Conservation (phyloP, 2,329 filamentous ascomycete species). For the Alternaria metachromatica region DNA sequence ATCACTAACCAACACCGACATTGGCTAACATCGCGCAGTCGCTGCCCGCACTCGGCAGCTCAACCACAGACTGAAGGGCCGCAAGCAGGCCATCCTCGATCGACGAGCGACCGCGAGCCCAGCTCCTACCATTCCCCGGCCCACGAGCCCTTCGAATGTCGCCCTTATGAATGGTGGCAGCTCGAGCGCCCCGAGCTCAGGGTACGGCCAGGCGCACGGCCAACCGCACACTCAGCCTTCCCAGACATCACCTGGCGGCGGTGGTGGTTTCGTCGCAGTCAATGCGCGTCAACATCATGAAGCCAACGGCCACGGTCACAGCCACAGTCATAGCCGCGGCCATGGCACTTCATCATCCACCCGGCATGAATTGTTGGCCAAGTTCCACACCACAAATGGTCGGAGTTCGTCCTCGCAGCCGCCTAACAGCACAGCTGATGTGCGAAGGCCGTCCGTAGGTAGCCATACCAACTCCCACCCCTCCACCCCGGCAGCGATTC, state of each 20-base stretch:
- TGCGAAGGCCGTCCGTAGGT: constrained; percentile 37
- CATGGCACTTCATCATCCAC: constrained; percentile 63
- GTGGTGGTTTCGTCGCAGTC: constrained; percentile 65
- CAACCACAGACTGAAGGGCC: constrained; percentile 78
- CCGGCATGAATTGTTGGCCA: constrained; percentile 66
- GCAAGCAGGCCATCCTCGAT: constrained; percentile 73
- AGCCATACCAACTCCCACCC: constrained; percentile 34
- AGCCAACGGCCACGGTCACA: constrained; percentile 27
- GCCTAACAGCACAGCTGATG: constrained; percentile 30
- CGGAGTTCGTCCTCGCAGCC: constrained; percentile 47
- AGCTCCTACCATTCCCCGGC: constrained; percentile 38
- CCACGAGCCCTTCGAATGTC: constrained; percentile 51
- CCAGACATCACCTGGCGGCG: constrained; percentile 48
- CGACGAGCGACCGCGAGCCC: constrained; percentile 62
- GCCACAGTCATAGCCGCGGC: constrained; percentile 33
- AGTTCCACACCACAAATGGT: constrained; percentile 67
- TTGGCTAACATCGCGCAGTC: constrained; percentile 52
- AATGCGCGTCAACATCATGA: constrained; percentile 57
- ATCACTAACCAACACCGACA: not conserved
- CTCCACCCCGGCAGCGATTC: constrained; percentile 28
- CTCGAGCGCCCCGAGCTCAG: constrained; percentile 18
- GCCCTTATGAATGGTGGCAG: constrained; percentile 51
- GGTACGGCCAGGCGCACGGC: constrained; percentile 10
- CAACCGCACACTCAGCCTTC: constrained; percentile 10
- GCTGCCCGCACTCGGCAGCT: constrained; percentile 77